A percentile compares a stretch with the other conserved stretches of the same genome.
phyloP scores from a whole-genome alignment of 202 grass and related monocot genomes.

The Saccharum hybrid region DNA sequence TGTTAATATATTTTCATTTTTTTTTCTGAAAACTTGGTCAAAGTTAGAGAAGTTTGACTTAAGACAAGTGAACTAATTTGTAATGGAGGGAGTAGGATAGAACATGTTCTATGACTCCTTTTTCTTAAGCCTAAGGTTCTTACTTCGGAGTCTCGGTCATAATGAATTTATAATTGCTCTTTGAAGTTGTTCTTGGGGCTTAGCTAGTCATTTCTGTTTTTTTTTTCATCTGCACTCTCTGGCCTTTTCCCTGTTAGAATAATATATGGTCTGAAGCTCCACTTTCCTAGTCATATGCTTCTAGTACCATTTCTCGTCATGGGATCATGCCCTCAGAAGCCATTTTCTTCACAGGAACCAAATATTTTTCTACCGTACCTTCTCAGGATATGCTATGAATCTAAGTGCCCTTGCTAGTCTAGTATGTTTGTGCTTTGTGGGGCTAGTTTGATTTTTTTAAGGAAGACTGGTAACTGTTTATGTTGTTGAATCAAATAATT shows the following conservation, averaged over 20 bases:
- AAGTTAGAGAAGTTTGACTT: not conserved
- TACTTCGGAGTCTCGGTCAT: not conserved
- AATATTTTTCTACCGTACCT: not conserved
- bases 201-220: not conserved
- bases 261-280: not conserved
- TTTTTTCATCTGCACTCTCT: not conserved
- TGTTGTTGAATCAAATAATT: not conserved
- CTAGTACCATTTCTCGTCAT: not conserved
- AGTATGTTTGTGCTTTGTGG: conserved; percentile 6
- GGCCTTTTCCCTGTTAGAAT: not conserved
- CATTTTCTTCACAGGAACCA: conserved; percentile 3
- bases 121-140: not conserved
- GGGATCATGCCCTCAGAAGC: not conserved
- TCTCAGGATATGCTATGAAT: conserved; percentile 4
- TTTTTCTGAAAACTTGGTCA: not conserved
- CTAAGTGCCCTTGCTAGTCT: conserved; percentile 1
- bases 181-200: conserved; percentile 1
- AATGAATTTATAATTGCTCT: not conserved
- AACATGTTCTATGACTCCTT: conserved; percentile 15
- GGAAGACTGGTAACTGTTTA: not conserved
- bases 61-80: too few relatives aligned
- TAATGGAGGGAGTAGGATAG: not conserved
- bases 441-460: not conserved
- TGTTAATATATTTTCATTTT: not conserved
- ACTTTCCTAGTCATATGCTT: conserved; percentile 3